Base-by-base conservation (phyloP, 2,329 filamentous ascomycete genomes). In the Colletotrichum cereale region DNA sequence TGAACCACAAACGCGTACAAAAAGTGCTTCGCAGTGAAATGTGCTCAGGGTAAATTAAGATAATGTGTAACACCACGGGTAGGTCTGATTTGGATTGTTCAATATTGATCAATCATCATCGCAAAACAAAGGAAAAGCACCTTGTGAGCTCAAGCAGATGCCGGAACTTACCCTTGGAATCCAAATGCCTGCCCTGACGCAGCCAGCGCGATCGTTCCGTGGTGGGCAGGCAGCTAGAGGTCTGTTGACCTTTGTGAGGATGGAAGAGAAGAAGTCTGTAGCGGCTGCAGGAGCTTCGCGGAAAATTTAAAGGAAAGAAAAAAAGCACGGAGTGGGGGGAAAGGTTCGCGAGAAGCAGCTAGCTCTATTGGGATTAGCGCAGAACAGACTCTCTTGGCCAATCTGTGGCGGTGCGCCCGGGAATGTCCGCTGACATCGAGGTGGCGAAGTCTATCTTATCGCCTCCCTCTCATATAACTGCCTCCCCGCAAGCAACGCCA, bases 61-160 rank as follows among this genome's bases (percentile, higher is more conserved):
- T 56, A 81, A 79, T 81, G 74, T 73, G 77, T 75, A 80, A 89
- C 87, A 87, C 87, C 88, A 90, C 85, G 82, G 79, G 79, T 84
- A 81, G 87, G 69, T 90, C 86, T 86, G 87, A 86, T 82, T 89
- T 90, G 88, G 88, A 90, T 89, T 89, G 87, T 89, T 89, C 86
- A 76, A 63, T 63, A 14, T 63, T 63, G 58, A 57, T 73, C 76
- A 80, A 79, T 86, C 84, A 82, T 86, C 84, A 85, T 75, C 75
- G 70, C 67, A 72, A 71, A 55, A 71, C 38, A 56, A 47, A 42
- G 21, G 29, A 68, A 71, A 38, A 38, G n/a, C 31, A 61, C 65
- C 31, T 40, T 31, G 58, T 56, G 50, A 63, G 36, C 48, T 31
- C 36, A 24, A 29, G 21, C 29, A 26, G 56, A 14, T 4, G 3